These are phyloP conservation scores for Sphagnum tenellum DNA, from an alignment of 225 moss, liverwort and hornwort genomes.

Conservation along the genomic window DNA sequence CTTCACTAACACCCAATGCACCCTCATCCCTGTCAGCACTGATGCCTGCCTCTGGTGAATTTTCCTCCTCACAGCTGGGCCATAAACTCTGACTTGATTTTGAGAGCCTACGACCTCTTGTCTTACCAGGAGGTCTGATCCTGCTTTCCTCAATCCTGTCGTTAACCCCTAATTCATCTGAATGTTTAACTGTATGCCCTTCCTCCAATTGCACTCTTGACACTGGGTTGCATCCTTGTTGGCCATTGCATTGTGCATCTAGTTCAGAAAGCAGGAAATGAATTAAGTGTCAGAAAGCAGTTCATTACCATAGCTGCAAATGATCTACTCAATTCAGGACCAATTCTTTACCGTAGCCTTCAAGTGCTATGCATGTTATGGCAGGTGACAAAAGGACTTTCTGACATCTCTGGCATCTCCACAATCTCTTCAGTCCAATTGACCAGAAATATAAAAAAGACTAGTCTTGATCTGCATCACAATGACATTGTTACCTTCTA, in stretches of 20 bases:
- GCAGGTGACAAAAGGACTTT: too few relatives aligned
- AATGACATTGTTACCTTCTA: too few relatives aligned
- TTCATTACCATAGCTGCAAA: too few relatives aligned
- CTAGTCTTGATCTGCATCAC: too few relatives aligned
- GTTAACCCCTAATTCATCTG: constrained; percentile 32
- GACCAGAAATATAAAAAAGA: too few relatives aligned
- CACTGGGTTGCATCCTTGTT: neutral
- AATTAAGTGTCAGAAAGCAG: too few relatives aligned
- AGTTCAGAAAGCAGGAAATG: too few relatives aligned
- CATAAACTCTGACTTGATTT: constrained; percentile 10
- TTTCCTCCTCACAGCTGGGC: constrained; percentile 22
- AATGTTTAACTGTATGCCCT: constrained; percentile 16
- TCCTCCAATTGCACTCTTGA: constrained; percentile 19
- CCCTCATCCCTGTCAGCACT: constrained; percentile 5
- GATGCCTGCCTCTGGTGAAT: constrained; percentile 15
- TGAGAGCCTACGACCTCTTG: constrained; percentile 5
- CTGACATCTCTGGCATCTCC: too few relatives aligned
- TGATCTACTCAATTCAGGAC: too few relatives aligned
- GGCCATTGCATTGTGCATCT: neutral
- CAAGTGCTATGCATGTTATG: too few relatives aligned
- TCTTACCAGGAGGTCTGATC: constrained; percentile 22
- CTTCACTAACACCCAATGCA: constrained; percentile 14
- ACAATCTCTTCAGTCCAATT: too few relatives aligned
- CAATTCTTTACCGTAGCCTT: too few relatives aligned
- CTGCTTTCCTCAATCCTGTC: constrained; percentile 37